Evolutionary conservation across 768 basidiomycete genomes (phyloP).

Genomic region (Russula earlei): DNA sequence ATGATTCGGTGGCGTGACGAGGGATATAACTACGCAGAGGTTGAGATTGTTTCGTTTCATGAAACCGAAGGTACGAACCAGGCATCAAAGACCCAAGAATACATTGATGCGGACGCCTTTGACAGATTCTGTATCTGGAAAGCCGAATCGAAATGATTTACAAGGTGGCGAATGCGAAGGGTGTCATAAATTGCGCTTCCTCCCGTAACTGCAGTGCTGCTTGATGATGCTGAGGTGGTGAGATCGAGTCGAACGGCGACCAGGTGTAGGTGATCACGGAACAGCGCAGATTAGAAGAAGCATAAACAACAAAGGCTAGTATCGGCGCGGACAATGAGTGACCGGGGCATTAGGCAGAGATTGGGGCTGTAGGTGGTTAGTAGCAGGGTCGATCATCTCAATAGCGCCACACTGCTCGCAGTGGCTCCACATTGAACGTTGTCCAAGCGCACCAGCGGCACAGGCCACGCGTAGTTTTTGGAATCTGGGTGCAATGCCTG

Average conservation of each 20-base stretch:
- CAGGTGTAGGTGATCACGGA: slow-evolving; percentile 1
- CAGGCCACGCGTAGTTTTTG: slow-evolving; percentile 76
- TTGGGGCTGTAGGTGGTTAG: slow-evolving; percentile 1
- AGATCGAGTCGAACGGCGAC: slow-evolving; percentile 2
- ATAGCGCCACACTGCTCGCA: slow-evolving; percentile 86
- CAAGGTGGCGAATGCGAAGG: neutral
- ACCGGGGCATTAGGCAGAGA: neutral
- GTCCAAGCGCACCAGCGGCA: slow-evolving; percentile 56
- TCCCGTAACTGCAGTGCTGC: neutral
- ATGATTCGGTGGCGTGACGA: slow-evolving; percentile 2
- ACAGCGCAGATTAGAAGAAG: slow-evolving; percentile 23
- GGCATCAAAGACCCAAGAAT: slow-evolving; percentile 12
- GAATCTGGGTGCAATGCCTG: slow-evolving; percentile 71
- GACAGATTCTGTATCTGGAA: neutral
- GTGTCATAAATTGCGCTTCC: slow-evolving; percentile 6
- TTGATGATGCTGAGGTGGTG: neutral
- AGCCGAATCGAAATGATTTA: neutral
- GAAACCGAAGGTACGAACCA: slow-evolving; percentile 16
- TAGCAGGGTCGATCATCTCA: slow-evolving; percentile 74
- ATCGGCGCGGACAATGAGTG: slow-evolving; percentile 1
- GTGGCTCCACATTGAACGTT: slow-evolving; percentile 78
- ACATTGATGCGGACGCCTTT: slow-evolving; percentile 4
- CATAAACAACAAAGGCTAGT: slow-evolving; percentile 27
- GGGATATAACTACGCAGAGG: slow-evolving; percentile 11
- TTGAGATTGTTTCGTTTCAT: slow-evolving; percentile 11